Evolutionary conservation across 805 yeast species (phyloP), one percentile per base, ranked within the genome.

Genomic region (Metschnikowia hibisci): DNA sequence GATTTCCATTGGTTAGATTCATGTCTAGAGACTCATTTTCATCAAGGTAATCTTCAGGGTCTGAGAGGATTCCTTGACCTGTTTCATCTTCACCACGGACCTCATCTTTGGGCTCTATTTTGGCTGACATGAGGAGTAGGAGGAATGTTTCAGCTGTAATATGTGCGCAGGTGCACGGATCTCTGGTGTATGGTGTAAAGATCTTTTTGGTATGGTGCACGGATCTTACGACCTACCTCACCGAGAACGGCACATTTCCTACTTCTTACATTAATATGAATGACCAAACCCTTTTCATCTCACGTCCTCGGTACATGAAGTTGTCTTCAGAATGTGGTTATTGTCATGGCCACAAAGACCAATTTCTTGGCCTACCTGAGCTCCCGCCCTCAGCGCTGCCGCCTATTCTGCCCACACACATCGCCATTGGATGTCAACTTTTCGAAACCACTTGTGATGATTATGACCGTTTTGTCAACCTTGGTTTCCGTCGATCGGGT

Each of bases 401-500:
- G 6, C 46, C 51, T 7, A 37, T 64, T 11, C 62, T 49, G 27
- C 36, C 56, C 36, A 30, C 50, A 18, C 45, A 55, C 50, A 46
- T 59, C 29, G 58, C 67, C 16, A 57, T 71, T 14, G 76, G 75
- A 2, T 43, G 77, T 41, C 65, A 64, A 13, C 67, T 70, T 8
- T 70, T 69, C 34, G 60, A 60, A n/a, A 69, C 81, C 67, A 58
- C 78, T 0, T 65, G 76, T 6, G 58, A 60, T 13, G 75, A 73
- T 22, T 88, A 88, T 55, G 90, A 86, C 55, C 56, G 52, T 15
- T 58, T 86, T 50, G 78, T 90, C 53, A 81, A 87, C 52, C 65
- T 71, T 51, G 96, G 96, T 2, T 88, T 77, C 56, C 76, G 95
- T 59, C 67, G 97, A 42, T 84, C 93, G 26, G 96, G 96, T 0